Percentiles rank a stretch among this genome's conserved stretches.
phyloP scores from a whole-genome alignment of 371 early-diverging fungal species.

The Apophysomyces elegans region DNA sequence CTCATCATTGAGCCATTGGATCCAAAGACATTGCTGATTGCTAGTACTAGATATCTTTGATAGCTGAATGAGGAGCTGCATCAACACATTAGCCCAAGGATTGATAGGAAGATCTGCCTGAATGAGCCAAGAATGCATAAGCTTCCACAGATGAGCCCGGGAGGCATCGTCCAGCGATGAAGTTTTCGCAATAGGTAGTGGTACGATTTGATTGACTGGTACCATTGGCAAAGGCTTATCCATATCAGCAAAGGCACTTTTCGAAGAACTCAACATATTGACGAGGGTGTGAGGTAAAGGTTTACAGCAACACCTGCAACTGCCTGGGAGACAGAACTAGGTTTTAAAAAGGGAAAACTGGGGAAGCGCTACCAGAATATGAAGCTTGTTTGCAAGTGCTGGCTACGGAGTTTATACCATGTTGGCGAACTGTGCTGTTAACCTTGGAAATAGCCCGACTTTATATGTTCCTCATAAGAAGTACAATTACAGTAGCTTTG shows the following conservation, averaged over 20 bases:
- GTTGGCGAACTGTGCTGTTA: no score
- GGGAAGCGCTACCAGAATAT: no score
- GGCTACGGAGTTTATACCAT: no score
- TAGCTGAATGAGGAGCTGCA: constrained; percentile 13
- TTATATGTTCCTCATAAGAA: no score
- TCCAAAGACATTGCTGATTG: background rate
- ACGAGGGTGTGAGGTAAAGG: background rate
- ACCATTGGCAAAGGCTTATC: constrained; percentile 4
- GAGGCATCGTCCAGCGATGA: constrained; percentile 29
- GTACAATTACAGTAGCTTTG: no score
- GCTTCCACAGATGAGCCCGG: constrained; percentile 32
- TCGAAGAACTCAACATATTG: background rate
- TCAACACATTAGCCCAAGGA: constrained; percentile 26
- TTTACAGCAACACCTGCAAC: background rate
- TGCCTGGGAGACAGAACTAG: background rate
- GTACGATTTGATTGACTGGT: background rate
- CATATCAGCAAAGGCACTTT: constrained; percentile 3
- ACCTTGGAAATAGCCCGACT: no score
- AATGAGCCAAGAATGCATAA: constrained; percentile 28
- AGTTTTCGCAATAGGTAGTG: background rate
- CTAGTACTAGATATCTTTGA: constrained; percentile 9
- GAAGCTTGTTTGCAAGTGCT: no score
- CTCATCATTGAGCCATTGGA: constrained; percentile 10
- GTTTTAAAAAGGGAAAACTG: no score
- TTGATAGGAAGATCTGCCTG: constrained; percentile 19